Base-by-base conservation (phyloP, 305 asterid genomes). In the Fraxinus dipetala region DNA sequence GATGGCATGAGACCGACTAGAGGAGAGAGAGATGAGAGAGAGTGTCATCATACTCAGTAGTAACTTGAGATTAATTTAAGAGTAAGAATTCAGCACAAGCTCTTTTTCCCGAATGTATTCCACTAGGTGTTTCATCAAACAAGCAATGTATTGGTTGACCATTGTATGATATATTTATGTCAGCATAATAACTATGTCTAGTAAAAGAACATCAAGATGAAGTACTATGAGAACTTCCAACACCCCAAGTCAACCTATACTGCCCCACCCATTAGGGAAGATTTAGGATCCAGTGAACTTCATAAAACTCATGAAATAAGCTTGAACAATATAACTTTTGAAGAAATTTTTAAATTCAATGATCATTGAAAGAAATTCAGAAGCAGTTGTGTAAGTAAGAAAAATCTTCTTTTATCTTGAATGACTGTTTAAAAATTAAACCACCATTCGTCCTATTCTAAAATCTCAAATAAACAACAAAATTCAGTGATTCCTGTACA, bases 1-100 rank as follows among this genome's bases (percentile, higher is more conserved):
- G 83, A 95, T 95, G 87, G 98, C 98, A 89, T 95, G 98, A 76
- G 98, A 95, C 80, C 98, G 98, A 84, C 98, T 95, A 91, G 61
- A 80, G 84, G 84, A 84, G 74, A 82, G 32, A 48, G 38, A 78
- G 67, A 78, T 35, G 8, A 24, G 72, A 45, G 38, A 30, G 3
- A 1, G 48, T 38, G 43, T 76, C 28, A 43, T 75, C 63, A 63
- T 59, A 26, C 48, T 72, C 32, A n/a, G 40, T 34, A 70, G 61
- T 35, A n/a, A 78, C 35, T 22, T 24, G 75, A 78, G 34, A 38
- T 56, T 56, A n/a, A 70, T 67, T 76, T 18, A 56, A 75, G 77
- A 6, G 3, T 16, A 48, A 72, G 40, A 72, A 35, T 35, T 51
- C 31, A 73, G 51, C 78, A 38, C 5, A 1, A 40, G 78, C 7